Evolutionary conservation across 345 rosid genomes (phyloP), one percentile per base, ranked within the genome.

Genomic region (Linum tenue): DNA sequence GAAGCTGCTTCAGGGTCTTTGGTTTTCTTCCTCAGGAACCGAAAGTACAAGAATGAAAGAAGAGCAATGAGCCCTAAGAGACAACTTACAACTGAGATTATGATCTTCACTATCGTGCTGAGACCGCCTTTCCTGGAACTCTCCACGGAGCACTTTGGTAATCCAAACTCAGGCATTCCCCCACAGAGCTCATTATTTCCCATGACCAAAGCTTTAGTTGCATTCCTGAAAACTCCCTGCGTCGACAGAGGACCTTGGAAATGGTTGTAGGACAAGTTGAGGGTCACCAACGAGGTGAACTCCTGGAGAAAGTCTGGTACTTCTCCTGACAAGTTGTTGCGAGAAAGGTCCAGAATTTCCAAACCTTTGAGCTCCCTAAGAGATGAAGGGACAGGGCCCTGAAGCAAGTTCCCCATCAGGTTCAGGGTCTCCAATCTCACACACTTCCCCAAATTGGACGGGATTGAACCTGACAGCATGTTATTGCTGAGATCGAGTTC

Each of bases 401-500:
- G 77, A 11, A 94, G 68, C 37, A 73, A 73, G 79, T 94, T 94
- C 67, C 85, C 83, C 72, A 95, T 90, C 4, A 94, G 76, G 77
- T 94, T 90, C 61, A 88, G 79, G 96, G 86, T 85, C 66, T 90
- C 96, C 76, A 90, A 68, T 73, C 79, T 83, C 1, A 78, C 64
- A 76, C 92, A 90, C 59, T 79, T 80, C 60, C 88, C 91, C 37
- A 94, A 82, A 78, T 90, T 91, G 72, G 77, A 76, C 2, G 99
- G 96, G 10, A 90, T 73, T 5, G 72, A 42, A 11, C 96, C 96
- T 1, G 86, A 77, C 65, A 90, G 78, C 58, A 80, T 79, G 74
- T 94, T 94, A 64, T 86, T 78, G 3, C 92, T 81, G 15, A 94
- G 41, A 73, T 90, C 99, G 14, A 94, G 95, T 71, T 86, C 88